Base-by-base conservation (phyloP, 257 asterid species). In the Plectranthus barbatus region DNA sequence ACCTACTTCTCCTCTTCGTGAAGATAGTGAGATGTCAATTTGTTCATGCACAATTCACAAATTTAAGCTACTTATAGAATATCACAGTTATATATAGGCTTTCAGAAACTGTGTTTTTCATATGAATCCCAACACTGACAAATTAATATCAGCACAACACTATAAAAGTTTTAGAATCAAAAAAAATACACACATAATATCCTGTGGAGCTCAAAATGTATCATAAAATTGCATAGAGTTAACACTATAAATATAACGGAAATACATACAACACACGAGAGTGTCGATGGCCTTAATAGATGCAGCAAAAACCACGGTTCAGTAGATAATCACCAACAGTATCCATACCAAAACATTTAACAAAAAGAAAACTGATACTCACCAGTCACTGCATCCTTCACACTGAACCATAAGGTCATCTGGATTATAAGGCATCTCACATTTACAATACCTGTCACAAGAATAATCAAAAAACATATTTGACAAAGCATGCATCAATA, bases 341-440 rank as follows among this genome's bases (percentile, higher is more conserved):
- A 51, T 36, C 57, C 70, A 50, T 44, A 46, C 41, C 36, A 36
- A 56, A 49, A 26, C 31, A 69, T 14, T 14, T 20, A 79, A 56
- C 60, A 5, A 13, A 65, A 40, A 56, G 52, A 37, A 47, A 56
- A n/a, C n/a, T n/a, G n/a, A 20, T 66, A 73, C 96, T 79, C 73
- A 91, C 98, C 96, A 91, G 74, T 91, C 96, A 77, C 76, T 81
- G 75, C 98, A 91, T 50, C 80, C 95, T 69, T 91, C 96, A 48
- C 98, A 91, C 66, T 86, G 95, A 77, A 91, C 80, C 98, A 91
- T 91, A 21, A 91, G 94, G 79, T 91, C 96, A 51, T 91, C 98
- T 6, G 98, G 98, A 73, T 91, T 91, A 70, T 86, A 88, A 58
- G 98, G 96, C 98, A 91, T 91, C 78, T 91, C 98, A 67, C 98